Conservation (phyloP, 2,329 filamentous ascomycete genomes). For the Monosporascus sp. region DNA sequence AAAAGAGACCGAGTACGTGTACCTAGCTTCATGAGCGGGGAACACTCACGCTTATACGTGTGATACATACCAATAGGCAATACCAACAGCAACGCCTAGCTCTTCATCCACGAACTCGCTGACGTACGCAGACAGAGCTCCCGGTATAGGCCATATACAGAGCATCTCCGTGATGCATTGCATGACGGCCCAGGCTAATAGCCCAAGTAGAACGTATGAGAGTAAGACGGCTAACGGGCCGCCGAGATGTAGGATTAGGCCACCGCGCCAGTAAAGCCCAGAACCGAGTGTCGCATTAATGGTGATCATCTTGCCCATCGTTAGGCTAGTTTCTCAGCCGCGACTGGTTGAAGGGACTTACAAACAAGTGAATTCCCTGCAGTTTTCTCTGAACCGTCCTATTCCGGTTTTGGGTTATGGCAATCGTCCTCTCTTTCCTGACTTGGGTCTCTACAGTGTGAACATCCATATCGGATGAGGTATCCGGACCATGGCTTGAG, state of each 20-base stretch:
- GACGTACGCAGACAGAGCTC: conserved; percentile 26
- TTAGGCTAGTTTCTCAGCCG: neutral
- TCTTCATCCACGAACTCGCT: conserved; percentile 28
- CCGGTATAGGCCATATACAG: conserved; percentile 28
- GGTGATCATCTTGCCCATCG: conserved; percentile 21
- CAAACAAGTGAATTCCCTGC: conserved; percentile 20
- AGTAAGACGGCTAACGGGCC: conserved; percentile 21
- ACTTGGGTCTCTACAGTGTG: neutral
- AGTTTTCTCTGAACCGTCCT: conserved; percentile 20
- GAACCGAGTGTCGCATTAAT: conserved; percentile 23
- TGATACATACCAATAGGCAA: conserved; percentile 26
- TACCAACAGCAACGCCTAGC: conserved; percentile 26
- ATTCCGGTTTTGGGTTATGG: conserved; percentile 12
- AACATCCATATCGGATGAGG: neutral
- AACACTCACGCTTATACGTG: neutral
- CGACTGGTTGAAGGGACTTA: conserved; percentile 5
- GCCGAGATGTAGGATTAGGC: conserved; percentile 23
- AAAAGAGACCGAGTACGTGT: conserved; percentile 24
- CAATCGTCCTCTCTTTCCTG: conserved; percentile 7
- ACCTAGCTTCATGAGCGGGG: conserved; percentile 13
- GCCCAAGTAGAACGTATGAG: conserved; percentile 22
- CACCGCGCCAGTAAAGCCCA: conserved; percentile 25
- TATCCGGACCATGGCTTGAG: neutral
- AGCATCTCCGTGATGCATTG: conserved; percentile 26
- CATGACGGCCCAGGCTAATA: conserved; percentile 26